Percentiles rank a stretch among this genome's conserved stretches.
These are phyloP conservation scores for Nothomitra cinnamomea DNA, from an alignment of 2,329 filamentous ascomycete genomes.

Conservation along the genomic window DNA sequence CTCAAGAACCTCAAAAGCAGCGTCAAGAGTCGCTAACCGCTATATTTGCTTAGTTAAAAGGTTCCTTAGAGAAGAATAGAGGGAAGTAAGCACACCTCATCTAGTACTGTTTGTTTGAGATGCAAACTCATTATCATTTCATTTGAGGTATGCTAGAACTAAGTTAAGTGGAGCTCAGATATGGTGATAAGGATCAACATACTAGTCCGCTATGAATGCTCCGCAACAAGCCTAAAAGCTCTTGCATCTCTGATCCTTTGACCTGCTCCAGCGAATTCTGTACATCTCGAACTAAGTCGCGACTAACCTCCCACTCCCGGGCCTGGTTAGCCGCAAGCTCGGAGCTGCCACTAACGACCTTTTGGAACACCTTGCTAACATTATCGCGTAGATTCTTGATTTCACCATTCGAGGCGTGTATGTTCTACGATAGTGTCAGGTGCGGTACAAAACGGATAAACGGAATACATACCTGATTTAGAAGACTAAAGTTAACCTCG, in stretches of 20 bases:
- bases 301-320: slow-evolving; percentile 15
- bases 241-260: slow-evolving; percentile 16
- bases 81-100: neutral
- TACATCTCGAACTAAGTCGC: slow-evolving; percentile 18
- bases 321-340: slow-evolving; percentile 17
- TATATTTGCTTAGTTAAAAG: too few relatives aligned
- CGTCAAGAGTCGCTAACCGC: too few relatives aligned
- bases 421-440: slow-evolving; percentile 15
- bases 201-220: slow-evolving; percentile 22
- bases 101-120: neutral
- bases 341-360: slow-evolving; percentile 13
- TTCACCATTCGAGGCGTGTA: slow-evolving; percentile 16
- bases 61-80: too few relatives aligned
- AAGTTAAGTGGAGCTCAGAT: neutral
- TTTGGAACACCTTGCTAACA: slow-evolving; percentile 16
- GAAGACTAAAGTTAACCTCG: slow-evolving; percentile 5
- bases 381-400: slow-evolving; percentile 13
- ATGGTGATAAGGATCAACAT: slow-evolving; percentile 5
- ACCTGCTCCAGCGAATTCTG: slow-evolving; percentile 19
- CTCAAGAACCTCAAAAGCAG: slow-evolving; percentile 20
- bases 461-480: slow-evolving; percentile 11
- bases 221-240: slow-evolving; percentile 17
- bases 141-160: slow-evolving; percentile 8
- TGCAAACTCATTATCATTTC: slow-evolving; percentile 10
- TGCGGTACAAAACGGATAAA: neutral